phyloP scores from a whole-genome alignment of 1,139 yeast genomes.

The Suhomyces panamericanus region DNA sequence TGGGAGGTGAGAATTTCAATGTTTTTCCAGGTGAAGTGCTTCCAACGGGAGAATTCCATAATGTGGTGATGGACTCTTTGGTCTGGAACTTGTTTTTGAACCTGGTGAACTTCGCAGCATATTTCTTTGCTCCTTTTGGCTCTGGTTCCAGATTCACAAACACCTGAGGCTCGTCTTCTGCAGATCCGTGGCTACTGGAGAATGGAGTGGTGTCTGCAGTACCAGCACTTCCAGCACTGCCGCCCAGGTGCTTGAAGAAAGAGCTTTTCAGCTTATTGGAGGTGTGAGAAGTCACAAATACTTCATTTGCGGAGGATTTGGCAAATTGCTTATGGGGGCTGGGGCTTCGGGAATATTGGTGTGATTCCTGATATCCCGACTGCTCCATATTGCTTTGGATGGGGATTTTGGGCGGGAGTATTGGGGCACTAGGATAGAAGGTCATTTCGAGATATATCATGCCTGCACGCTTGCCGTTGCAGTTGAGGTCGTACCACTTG shows the following conservation, averaged over 20 bases:
- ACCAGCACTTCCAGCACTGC: constrained; percentile 5
- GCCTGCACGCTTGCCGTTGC: constrained; percentile 81
- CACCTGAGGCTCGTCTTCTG: constrained; percentile 15
- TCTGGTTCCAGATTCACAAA: constrained; percentile 17
- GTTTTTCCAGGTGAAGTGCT: constrained; percentile 8
- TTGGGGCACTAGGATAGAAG: constrained; percentile 68
- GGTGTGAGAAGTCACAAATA: constrained; percentile 15
- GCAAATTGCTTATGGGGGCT: constrained; percentile 8
- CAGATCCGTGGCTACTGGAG: constrained; percentile 10
- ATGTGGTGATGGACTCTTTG: constrained; percentile 37
- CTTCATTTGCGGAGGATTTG: constrained; percentile 4
- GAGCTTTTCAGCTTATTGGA: constrained; percentile 18
- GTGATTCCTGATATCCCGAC: constrained; percentile 1
- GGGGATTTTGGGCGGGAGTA: constrained; percentile 43
- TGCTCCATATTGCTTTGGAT: not conserved
- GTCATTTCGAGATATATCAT: constrained; percentile 89
- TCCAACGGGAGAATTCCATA: constrained; percentile 21
- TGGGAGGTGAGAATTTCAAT: constrained; percentile 3
- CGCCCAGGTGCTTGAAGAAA: constrained; percentile 15
- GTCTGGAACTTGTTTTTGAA: constrained; percentile 34
- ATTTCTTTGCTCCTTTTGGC: constrained; percentile 23
- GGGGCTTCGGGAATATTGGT: constrained; percentile 5
- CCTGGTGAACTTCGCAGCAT: constrained; percentile 31
- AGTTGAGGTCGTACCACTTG: constrained; percentile 74
- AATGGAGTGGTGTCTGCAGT: constrained; percentile 8